Conservation (phyloP, 805 yeast genomes). For the Pichia thaimueangensis region DNA sequence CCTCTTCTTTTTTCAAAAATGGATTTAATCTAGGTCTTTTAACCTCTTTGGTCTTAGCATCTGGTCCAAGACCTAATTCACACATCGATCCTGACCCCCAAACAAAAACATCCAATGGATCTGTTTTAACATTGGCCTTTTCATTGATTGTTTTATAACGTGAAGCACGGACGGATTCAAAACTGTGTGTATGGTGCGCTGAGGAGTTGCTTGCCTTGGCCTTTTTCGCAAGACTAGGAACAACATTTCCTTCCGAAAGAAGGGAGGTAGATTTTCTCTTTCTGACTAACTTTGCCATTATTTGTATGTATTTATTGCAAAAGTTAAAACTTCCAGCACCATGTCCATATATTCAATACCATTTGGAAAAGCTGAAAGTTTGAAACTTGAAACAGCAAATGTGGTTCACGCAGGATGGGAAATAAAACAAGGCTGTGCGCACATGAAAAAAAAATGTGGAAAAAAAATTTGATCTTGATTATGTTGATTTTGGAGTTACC, state of each 20-base stretch:
- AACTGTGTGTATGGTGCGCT: constrained; percentile 26
- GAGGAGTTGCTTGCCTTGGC: constrained; percentile 23
- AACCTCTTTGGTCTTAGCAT: constrained; percentile 85
- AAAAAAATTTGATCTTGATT: no score
- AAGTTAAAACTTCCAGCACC: no score
- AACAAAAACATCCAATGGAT: constrained; percentile 70
- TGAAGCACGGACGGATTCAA: constrained; percentile 44
- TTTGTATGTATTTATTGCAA: no score
- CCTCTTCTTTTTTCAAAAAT: constrained; percentile 51
- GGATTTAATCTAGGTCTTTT: constrained; percentile 94
- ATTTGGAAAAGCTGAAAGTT: background rate
- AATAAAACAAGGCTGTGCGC: background rate
- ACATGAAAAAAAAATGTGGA: constrained; percentile 1
- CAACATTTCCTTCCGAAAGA: constrained; percentile 17
- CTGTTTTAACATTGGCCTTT: constrained; percentile 31
- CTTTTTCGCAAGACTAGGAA: constrained; percentile 27
- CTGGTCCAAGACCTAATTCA: constrained; percentile 95
- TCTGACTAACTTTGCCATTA: constrained; percentile 37
- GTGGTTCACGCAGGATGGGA: no score
- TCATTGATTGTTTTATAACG: constrained; percentile 42
- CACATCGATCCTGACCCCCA: constrained; percentile 98
- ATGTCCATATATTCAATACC: no score
- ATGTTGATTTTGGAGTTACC: no score
- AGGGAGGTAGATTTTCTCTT: constrained; percentile 17
- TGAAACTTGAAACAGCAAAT: background rate